Conservation (phyloP, 1,284 basidiomycete genomes). For the Leccinum griseonigrum region DNA sequence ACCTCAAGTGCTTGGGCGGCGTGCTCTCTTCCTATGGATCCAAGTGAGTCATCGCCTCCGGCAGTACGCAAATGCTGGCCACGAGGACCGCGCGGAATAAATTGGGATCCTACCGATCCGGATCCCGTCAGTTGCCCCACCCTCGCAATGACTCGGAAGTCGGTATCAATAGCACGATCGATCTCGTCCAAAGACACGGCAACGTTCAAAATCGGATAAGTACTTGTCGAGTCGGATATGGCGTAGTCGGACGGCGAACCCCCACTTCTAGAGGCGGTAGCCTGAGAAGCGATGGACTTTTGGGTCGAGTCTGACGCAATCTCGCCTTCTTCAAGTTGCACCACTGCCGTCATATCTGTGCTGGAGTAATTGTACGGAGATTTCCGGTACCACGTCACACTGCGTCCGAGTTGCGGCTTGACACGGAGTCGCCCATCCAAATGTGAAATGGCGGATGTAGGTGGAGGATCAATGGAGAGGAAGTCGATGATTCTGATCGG, state of each 20-base stretch:
- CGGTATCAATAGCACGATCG: constrained; percentile 23
- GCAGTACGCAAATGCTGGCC: constrained; percentile 15
- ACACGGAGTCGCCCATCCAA: constrained; percentile 17
- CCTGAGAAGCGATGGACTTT: constrained; percentile 7
- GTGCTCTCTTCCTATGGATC: constrained; percentile 22
- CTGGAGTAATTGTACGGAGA: constrained; percentile 21
- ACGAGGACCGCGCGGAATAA: constrained; percentile 22
- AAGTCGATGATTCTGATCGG: constrained; percentile 79
- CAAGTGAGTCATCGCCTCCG: constrained; percentile 13
- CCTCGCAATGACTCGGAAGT: constrained; percentile 21
- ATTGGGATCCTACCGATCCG: constrained; percentile 19
- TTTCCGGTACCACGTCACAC: constrained; percentile 31
- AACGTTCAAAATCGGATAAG: constrained; percentile 15
- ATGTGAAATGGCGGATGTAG: constrained; percentile 36
- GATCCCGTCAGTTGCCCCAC: constrained; percentile 20
- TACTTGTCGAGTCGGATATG: constrained; percentile 24
- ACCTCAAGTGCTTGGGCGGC: constrained; percentile 24
- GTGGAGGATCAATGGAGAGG: constrained; percentile 77
- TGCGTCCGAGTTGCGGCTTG: constrained; percentile 22
- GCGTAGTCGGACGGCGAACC: constrained; percentile 28
- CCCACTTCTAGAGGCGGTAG: constrained; percentile 8
- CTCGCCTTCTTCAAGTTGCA: constrained; percentile 14
- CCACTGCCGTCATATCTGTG: constrained; percentile 27
- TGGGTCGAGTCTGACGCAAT: constrained; percentile 9
- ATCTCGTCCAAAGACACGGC: constrained; percentile 30